Base-by-base conservation (phyloP, 139 green algal species). In the Ettlia oleoabundans region DNA sequence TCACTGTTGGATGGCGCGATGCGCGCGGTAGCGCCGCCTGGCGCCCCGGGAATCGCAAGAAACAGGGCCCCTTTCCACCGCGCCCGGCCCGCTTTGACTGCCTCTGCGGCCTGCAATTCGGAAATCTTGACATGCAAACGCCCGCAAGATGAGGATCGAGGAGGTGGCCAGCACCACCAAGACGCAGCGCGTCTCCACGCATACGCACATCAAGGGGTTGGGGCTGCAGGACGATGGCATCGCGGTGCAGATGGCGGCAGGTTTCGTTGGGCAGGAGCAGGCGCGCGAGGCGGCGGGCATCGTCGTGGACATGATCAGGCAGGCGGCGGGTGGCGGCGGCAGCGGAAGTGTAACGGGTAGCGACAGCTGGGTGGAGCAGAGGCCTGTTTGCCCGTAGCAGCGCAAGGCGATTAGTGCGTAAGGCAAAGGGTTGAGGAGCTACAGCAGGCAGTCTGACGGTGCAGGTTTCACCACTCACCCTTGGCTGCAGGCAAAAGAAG, bases 131-230 rank as follows among this genome's bases (percentile, higher is more conserved):
- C 15, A n/a, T 72, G 13, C 65, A 6, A 32, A 5, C n/a, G 22
- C 37, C 35, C 53, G 41, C 40, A 86, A 5, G 22, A 91, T 92
- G 89, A 74, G 86, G 41, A 99, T 99, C 40, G 96, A 99, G 84
- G 97, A 99, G 84, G 97, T 99, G 47, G 86, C 93, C 0, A 95
- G 85, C 38, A 97, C 95, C 26, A 95, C 93, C 38, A 98, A 98
- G 84, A 91, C 94, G 22, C 93, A 98, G 89, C 95, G 97, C 40
- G 93, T 99, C 15, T 96, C 95, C 6, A 97, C 96, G 0, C 97
- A 99, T 87, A 98, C 97, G 26, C 97, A 99, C 82, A 99, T 99
- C 91, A 98, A 98, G 84, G 97, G 95, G 2, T 87, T 99, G 5
- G 96, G 96, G 21, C 79, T 99, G 9, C 84, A 92, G 53, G 94